phyloP scores from a whole-genome alignment of 2,329 filamentous ascomycete genomes.

The Ophiostoma triangulosporum region DNA sequence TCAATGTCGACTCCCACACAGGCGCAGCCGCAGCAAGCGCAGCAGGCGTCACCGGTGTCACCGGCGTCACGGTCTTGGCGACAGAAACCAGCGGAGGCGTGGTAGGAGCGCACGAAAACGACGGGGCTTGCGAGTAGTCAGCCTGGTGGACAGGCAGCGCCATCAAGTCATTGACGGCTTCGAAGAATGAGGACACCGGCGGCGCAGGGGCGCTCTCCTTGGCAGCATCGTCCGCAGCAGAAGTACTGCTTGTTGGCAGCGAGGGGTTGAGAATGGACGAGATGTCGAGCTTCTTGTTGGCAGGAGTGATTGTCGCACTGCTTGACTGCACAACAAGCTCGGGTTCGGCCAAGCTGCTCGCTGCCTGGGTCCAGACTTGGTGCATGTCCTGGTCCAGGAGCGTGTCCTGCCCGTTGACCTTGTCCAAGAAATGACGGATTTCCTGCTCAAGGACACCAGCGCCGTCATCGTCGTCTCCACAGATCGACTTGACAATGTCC shows the following conservation, averaged over 20 bases:
- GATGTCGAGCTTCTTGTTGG: constrained; percentile 10
- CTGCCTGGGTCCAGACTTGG: background rate
- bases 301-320: background rate
- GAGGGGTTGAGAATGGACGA: constrained; percentile 14
- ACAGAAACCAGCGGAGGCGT: no score
- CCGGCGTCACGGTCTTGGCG: background rate
- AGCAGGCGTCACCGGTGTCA: background rate
- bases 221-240: background rate
- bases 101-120: no score
- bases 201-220: background rate
- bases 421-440: background rate
- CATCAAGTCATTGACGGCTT: background rate
- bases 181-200: background rate
- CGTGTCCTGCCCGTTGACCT: background rate
- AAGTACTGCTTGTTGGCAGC: background rate
- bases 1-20: background rate
- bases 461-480: background rate
- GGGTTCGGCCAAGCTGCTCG: background rate
- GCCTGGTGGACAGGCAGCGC: no score
- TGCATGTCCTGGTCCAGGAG: background rate
- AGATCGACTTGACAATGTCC: background rate
- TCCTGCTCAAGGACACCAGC: background rate
- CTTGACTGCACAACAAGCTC: background rate
- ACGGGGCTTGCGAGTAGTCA: no score
- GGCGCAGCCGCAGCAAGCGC: background rate